These are phyloP conservation scores for Apophysomyces variabilis DNA, from an alignment of 371 early-diverging fungal species.

Conservation along the genomic window DNA sequence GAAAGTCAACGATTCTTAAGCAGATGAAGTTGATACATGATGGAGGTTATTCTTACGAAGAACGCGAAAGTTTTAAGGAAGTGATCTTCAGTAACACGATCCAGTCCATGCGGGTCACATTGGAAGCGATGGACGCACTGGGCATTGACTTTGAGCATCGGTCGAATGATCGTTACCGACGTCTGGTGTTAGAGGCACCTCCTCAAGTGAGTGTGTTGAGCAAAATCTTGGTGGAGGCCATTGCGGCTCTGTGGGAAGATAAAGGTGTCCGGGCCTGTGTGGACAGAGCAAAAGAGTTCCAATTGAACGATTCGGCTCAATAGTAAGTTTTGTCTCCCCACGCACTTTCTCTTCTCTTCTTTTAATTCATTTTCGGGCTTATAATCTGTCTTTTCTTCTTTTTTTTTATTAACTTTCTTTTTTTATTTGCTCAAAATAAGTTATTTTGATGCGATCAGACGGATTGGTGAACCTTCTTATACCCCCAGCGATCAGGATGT, in stretches of 20 bases:
- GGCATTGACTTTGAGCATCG: constrained; percentile 68
- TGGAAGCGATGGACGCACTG: constrained; percentile 91
- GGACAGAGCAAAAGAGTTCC: constrained; percentile 82
- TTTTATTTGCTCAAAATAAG: constrained; percentile 27
- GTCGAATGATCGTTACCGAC: constrained; percentile 62
- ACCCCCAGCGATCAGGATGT: constrained; percentile 88
- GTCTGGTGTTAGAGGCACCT: constrained; percentile 68
- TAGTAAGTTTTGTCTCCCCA: constrained; percentile 56
- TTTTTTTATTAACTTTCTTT: neutral
- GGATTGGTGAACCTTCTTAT: constrained; percentile 77
- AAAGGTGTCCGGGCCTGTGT: constrained; percentile 76
- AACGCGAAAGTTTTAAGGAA: constrained; percentile 89
- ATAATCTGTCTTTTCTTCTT: neutral
- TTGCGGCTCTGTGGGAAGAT: constrained; percentile 83
- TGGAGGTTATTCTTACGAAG: constrained; percentile 86
- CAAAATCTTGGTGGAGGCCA: constrained; percentile 74
- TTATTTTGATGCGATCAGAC: constrained; percentile 93
- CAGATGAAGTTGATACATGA: constrained; percentile 97
- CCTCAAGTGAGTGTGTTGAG: constrained; percentile 82
- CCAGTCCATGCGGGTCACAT: constrained; percentile 92
- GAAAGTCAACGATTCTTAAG: constrained; percentile 95
- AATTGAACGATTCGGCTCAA: constrained; percentile 85
- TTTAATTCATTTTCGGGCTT: too few relatives aligned
- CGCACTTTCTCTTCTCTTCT: too few relatives aligned
- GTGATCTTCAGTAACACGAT: constrained; percentile 95